A percentile compares a stretch with the other conserved stretches of the same genome.
These are phyloP conservation scores for Boletales sp. DNA, from an alignment of 768 basidiomycete species.

Conservation along the genomic window DNA sequence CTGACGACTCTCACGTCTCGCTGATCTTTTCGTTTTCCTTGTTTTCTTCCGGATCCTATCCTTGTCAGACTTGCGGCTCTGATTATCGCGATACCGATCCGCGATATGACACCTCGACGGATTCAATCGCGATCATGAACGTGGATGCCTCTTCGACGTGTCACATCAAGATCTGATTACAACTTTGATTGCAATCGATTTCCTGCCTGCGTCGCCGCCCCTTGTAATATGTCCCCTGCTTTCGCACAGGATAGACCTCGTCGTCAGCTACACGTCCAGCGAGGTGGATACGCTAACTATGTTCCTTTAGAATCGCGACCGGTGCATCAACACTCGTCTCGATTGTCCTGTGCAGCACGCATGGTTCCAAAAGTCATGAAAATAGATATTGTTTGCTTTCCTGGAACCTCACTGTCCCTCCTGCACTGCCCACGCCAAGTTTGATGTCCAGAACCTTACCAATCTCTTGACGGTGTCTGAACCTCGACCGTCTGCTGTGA, in stretches of 20 bases:
- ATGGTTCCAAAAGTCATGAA: conserved; percentile 74
- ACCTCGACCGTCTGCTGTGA: conserved; percentile 39
- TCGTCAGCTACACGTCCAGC: conserved; percentile 73
- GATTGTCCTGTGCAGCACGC: conserved; percentile 63
- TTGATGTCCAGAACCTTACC: too few species aligned
- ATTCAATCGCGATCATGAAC: conserved; percentile 52
- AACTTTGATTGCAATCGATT: neutral
- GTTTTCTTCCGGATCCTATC: conserved; percentile 12
- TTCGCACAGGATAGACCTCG: conserved; percentile 64
- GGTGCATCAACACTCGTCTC: neutral
- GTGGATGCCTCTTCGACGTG: conserved; percentile 32
- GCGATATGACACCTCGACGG: conserved; percentile 58
- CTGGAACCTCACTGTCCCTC: too few species aligned
- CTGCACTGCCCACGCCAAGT: too few species aligned
- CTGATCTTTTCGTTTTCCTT: neutral
- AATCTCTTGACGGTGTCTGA: conserved; percentile 83
- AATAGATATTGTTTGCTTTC: too few species aligned
- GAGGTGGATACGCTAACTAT: conserved; percentile 36
- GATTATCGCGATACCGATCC: conserved; percentile 65
- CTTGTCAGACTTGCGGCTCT: conserved; percentile 37
- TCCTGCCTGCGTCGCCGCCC: neutral
- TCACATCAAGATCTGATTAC: conserved; percentile 13
- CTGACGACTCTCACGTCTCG: neutral
- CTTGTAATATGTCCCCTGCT: conserved; percentile 5
- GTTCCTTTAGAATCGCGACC: conserved; percentile 1